Evolutionary conservation across 805 yeast species (phyloP), one percentile per base, ranked within the genome.

Genomic region (Saccharomycopsis vini): DNA sequence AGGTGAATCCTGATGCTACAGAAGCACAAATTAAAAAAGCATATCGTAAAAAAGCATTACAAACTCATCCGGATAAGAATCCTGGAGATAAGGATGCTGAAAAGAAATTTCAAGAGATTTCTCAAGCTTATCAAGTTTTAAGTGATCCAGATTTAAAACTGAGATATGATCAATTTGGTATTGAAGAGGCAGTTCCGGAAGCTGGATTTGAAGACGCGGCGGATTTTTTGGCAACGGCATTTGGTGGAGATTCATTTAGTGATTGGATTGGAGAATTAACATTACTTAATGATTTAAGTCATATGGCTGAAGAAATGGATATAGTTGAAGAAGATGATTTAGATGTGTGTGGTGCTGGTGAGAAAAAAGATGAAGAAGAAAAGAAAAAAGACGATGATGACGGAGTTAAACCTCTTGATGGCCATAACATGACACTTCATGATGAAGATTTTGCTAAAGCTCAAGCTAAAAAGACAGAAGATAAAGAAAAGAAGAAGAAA

Each of bases 71-170:
- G 1, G 98, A 92, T 61, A 92, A 92, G 67, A 87, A 90, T 57
- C 95, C 95, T n/a, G 79, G 83, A 56, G 95, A 92, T 59, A 94
- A 92, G 33, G 73, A 75, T 10, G 98, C 98, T 13, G 87, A 90
- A 12, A 76, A 73, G 40, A 79, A 81, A 55, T 92, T 92, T 63
- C 96, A 92, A 62, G 84, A 75, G 45, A 68, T 73, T 20, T 71
- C 75, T 43, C 70, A 68, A 50, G 90, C 90, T 0, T 84, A 82
- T 54, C 88, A 83, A 52, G 85, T 92, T 0, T 65, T 92, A 48
- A 81, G 82, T 55, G 92, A 92, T 59, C 67, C 74, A 0, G 73
- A 71, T 6, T 63, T 82, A 42, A 74, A 97, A 48, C 67, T 69
- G 20, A 68, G 77, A 12, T 92, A 92, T 59, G 97, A 92, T 56